Base-by-base conservation (phyloP, 2,329 filamentous ascomycete species). In the Fusarium sp. region DNA sequence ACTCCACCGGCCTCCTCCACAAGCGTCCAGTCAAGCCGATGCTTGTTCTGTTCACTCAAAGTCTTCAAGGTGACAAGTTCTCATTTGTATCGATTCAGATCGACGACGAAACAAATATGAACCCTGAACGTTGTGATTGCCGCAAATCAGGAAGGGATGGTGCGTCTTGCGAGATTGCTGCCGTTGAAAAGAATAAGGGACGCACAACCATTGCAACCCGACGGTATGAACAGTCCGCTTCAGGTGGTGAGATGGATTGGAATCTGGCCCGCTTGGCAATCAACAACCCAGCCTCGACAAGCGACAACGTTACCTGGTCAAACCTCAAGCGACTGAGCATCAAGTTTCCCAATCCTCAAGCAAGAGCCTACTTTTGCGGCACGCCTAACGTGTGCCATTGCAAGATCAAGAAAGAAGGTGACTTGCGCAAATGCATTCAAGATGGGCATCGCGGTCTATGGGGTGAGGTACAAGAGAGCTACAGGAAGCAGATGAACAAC, bases 61-160 rank as follows among this genome's bases (percentile, higher is more conserved):
- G 67, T 47, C 42, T 55, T 2, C 48, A 70, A 25, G 71, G 66
- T 2, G 69, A 71, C 18, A 68, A 59, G 28, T 57, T 72, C 14
- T 73, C 75, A 1, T 74, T 80, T 7, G 76, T 80, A 16, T 72
- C 75, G 10, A 55, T 80, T 5, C 72, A 78, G 7, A 69, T 80
- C 16, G 78, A 80, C 37, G 73, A 78, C 14, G 71, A 76, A 13
- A 79, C 76, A 10, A 66, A 72, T 9, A 71, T 79, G 49, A 80
- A 81, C 41, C 76, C 77, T 2, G 75, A 79, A 25, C 74, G 75
- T 7, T 81, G 79, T 62, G 75, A 78, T 25, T 82, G 80, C 53
- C 74, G 75, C 12, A 69, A 70, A 27, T 72, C 76, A 0, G 74
- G 71, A 14, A 63, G 49, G 27, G 74, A 75, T n/a, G 76, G 75